Conservation (phyloP, 73 alveolate genomes). For the Paramecium caudatum region DNA sequence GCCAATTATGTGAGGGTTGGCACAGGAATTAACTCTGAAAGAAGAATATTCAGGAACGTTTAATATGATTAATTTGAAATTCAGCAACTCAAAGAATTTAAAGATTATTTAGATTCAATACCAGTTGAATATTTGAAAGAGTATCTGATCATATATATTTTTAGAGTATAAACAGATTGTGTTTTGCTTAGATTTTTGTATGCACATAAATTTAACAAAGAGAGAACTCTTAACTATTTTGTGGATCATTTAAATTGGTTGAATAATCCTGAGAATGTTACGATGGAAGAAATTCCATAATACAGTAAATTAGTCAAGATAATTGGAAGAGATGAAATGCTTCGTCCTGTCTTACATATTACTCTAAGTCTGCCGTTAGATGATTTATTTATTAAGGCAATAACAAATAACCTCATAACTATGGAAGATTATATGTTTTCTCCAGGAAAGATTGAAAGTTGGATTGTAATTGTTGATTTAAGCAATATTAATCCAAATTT, state of each 20-base stretch:
- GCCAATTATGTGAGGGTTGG: constrained; percentile 1
- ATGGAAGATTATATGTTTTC: constrained; percentile 79
- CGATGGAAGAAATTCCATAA: not conserved
- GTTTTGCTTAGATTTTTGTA: constrained; percentile 50
- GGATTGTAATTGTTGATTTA: constrained; percentile 79
- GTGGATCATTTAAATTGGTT: constrained; percentile 56
- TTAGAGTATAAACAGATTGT: constrained; percentile 30
- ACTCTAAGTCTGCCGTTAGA: not conserved
- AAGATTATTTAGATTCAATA: constrained; percentile 32
- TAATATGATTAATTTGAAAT: constrained; percentile 29
- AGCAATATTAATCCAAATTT: constrained; percentile 8
- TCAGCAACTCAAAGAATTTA: constrained; percentile 22
- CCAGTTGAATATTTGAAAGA: constrained; percentile 46
- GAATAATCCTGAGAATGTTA: not conserved
- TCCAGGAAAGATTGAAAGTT: constrained; percentile 85
- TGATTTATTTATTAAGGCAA: not conserved
- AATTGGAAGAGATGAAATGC: constrained; percentile 62
- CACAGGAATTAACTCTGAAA: too few relatives aligned
- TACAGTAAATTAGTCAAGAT: constrained; percentile 35
- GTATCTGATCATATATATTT: constrained; percentile 27
- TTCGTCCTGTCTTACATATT: constrained; percentile 42
- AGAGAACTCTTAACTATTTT: not conserved
- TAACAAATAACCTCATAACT: constrained; percentile 15
- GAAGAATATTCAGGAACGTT: constrained; percentile 58
- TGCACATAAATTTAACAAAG: constrained; percentile 46